A percentile compares a stretch with the other conserved stretches of the same genome.
phyloP scores from a whole-genome alignment of 176 grass and related monocot species.

The Zea mays region DNA sequence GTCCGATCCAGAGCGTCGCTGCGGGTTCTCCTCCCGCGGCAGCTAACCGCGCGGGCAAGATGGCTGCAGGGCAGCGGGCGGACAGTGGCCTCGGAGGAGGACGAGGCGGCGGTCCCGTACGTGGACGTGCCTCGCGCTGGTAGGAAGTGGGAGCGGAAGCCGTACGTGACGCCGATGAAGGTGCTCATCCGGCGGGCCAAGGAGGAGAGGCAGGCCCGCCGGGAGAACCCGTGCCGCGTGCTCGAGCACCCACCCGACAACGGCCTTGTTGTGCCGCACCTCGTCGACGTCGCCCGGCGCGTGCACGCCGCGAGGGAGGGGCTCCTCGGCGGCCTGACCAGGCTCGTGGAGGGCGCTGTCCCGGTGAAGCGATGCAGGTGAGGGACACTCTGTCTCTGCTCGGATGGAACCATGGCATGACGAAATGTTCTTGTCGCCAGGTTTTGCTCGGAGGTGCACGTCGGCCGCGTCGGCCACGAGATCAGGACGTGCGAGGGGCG shows the following conservation, averaged over 20 bases:
- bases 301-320: conserved; percentile 54
- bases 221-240: conserved; percentile 59
- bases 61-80: neutral
- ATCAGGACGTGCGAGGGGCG: conserved; percentile 68
- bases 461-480: conserved; percentile 47
- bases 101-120: conserved; percentile 31
- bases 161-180: conserved; percentile 66
- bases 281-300: conserved; percentile 51
- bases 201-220: conserved; percentile 49
- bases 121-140: conserved; percentile 51
- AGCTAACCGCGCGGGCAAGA: neutral
- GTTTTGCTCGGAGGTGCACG: conserved; percentile 63
- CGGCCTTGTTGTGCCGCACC: conserved; percentile 56
- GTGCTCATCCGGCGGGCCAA: conserved; percentile 60
- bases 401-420: neutral
- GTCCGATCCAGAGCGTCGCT: neutral
- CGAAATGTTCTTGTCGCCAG: conserved; percentile 24
- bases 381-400: neutral
- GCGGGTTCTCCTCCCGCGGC: neutral
- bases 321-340: conserved; percentile 44
- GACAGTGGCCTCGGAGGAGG: neutral
- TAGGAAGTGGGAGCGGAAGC: conserved; percentile 64
- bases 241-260: conserved; percentile 59
- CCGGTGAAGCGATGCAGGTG: conserved; percentile 61
- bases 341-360: conserved; percentile 46